A percentile compares a stretch with the other conserved stretches of the same genome.
These are phyloP conservation scores for Brassica juncea DNA, from an alignment of 345 rosid genomes.

Conservation along the genomic window DNA sequence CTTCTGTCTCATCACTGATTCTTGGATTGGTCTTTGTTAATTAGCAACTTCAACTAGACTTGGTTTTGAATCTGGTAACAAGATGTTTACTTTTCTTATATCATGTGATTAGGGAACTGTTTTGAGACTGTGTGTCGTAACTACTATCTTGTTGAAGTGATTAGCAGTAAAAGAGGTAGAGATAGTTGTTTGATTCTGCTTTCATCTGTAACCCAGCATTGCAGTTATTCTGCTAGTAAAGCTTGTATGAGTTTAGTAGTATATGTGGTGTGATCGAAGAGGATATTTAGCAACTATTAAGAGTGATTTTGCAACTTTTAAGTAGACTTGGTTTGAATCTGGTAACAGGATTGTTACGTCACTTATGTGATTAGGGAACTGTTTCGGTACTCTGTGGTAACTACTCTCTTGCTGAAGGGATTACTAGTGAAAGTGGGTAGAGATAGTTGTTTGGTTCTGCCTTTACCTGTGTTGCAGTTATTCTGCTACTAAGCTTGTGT, in stretches of 20 bases:
- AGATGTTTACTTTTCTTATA: neutral
- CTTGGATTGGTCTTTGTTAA: neutral
- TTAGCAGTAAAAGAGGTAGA: neutral
- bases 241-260: neutral
- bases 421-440: neutral
- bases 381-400: neutral
- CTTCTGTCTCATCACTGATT: neutral
- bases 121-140: neutral
- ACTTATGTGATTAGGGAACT: constrained; percentile 2
- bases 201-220: neutral
- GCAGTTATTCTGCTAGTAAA: neutral
- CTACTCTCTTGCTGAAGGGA: neutral
- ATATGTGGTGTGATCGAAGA: neutral
- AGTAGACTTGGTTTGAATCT: neutral
- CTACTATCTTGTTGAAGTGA: constrained; percentile 11
- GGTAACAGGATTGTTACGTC: neutral
- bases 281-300: neutral
- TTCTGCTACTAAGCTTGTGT: neutral
- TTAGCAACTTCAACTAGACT: neutral
- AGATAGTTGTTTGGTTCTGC: neutral
- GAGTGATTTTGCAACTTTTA: neutral
- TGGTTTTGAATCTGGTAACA: neutral
- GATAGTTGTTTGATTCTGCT: neutral
- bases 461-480: neutral
- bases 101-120: neutral